phyloP scores from a whole-genome alignment of 176 grass and related monocot genomes.

The Neostapfia colusana region DNA sequence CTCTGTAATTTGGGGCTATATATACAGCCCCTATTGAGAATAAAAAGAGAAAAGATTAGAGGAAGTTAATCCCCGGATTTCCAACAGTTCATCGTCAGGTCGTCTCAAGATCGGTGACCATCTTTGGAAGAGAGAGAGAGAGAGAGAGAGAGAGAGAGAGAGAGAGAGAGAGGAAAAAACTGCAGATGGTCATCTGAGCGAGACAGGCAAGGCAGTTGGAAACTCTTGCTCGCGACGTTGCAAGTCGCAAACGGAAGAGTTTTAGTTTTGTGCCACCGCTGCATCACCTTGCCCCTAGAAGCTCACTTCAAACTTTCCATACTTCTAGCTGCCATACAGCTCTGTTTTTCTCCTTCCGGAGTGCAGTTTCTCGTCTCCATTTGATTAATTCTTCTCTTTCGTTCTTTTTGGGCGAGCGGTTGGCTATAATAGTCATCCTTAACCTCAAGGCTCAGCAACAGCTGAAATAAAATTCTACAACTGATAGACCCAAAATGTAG shows the following conservation, averaged over 20 bases:
- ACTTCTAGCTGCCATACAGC: neutral
- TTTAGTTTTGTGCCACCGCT: conserved; percentile 28
- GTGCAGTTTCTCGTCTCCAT: neutral
- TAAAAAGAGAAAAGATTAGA: too few species aligned
- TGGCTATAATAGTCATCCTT: neutral
- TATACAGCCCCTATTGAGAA: too few species aligned
- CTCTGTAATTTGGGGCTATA: too few species aligned
- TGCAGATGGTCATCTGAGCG: conserved; percentile 20
- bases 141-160: too few species aligned
- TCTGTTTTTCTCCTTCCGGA: neutral
- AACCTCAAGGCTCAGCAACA: conserved; percentile 5
- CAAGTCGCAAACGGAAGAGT: conserved; percentile 25
- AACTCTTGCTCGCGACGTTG: conserved; percentile 23
- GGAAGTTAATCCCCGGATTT: too few species aligned
- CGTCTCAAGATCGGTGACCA: conserved; percentile 24
- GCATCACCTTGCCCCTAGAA: conserved; percentile 44
- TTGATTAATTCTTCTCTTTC: neutral
- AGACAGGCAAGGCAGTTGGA: conserved; percentile 25
- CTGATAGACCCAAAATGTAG: neutral
- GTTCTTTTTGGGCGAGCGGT: neutral
- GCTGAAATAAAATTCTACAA: neutral
- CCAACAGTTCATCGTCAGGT: conserved; percentile 13
- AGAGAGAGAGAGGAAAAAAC: conserved; percentile 32
- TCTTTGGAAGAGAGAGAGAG: too few species aligned
- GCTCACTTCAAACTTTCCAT: conserved; percentile 11